Percentiles rank a stretch among this genome's conserved stretches.
phyloP scores from a whole-genome alignment of 2,329 filamentous ascomycete species.

The Alternaria sp. region DNA sequence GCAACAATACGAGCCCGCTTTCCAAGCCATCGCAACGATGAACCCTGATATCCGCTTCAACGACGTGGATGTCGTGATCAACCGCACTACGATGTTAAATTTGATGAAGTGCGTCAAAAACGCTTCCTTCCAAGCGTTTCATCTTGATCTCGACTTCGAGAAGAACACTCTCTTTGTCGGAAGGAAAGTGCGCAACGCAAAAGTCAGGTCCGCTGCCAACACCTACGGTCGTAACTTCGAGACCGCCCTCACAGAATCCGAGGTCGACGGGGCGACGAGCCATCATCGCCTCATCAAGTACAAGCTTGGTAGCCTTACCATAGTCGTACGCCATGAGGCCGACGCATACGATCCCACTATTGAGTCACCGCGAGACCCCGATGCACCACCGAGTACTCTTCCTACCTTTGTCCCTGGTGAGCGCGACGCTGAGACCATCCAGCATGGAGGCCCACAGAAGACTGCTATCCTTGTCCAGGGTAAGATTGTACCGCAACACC shows the following conservation, averaged over 20 bases:
- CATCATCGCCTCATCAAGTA: not conserved
- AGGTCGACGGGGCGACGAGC: not conserved
- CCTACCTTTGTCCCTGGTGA: not conserved
- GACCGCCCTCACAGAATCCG: not conserved
- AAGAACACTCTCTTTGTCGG: not conserved
- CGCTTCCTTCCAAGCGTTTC: not conserved
- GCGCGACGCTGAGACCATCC: not conserved
- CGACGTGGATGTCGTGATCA: slow-evolving; percentile 5
- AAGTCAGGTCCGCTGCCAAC: not conserved
- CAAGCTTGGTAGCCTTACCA: not conserved
- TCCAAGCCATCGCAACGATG: slow-evolving; percentile 15
- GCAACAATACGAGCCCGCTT: slow-evolving; percentile 10
- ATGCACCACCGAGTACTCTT: not conserved
- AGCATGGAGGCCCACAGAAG: not conserved
- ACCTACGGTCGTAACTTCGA: not conserved
- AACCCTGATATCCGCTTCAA: not conserved
- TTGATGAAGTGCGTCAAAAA: not conserved
- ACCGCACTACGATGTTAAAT: not conserved
- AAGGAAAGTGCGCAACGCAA: not conserved
- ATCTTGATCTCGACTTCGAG: not conserved
- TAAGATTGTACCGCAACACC: not conserved
- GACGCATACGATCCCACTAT: not conserved
- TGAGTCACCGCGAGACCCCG: not conserved
- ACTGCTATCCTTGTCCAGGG: not conserved
- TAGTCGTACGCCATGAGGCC: not conserved